Conservation (phyloP, 2,329 filamentous ascomycete genomes). For the Aspergillus bombycis region DNA sequence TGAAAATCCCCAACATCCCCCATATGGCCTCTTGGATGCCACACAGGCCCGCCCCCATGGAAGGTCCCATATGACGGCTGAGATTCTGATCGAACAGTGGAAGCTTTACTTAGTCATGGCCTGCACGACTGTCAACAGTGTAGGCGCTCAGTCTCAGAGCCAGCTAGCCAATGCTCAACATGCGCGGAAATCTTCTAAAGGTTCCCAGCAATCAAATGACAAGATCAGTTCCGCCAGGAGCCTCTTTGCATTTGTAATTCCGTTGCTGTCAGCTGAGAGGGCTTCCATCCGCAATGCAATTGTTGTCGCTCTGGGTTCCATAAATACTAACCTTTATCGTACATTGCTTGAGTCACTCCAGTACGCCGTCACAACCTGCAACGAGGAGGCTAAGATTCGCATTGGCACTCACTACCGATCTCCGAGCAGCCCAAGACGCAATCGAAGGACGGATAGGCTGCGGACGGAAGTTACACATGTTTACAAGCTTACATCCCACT, state of each 20-base stretch:
- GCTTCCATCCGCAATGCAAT: constrained; percentile 85
- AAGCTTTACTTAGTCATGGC: constrained; percentile 97
- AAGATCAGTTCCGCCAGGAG: constrained; percentile 87
- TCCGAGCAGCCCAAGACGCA: constrained; percentile 78
- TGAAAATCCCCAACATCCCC: constrained; percentile 65
- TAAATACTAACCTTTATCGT: constrained; percentile 91
- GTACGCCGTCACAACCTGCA: constrained; percentile 81
- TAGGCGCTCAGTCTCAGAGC: constrained; percentile 65
- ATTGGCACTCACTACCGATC: constrained; percentile 77
- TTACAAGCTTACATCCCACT: constrained; percentile 90
- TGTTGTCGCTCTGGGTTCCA: constrained; percentile 87
- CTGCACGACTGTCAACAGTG: constrained; percentile 89
- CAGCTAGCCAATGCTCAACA: constrained; percentile 71
- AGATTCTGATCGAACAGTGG: constrained; percentile 94
- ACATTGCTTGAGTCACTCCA: constrained; percentile 88
- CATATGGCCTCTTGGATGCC: constrained; percentile 38
- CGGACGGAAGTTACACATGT: constrained; percentile 95
- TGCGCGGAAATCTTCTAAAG: constrained; percentile 75
- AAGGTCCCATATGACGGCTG: constrained; percentile 69
- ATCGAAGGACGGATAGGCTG: constrained; percentile 80
- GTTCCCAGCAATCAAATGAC: constrained; percentile 65
- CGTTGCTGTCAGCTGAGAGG: constrained; percentile 78
- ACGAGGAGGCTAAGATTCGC: constrained; percentile 82
- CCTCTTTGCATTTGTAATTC: constrained; percentile 89
- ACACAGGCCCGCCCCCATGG: constrained; percentile 43